Evolutionary conservation across 805 yeast species (phyloP).

Genomic region (Vanderwaltozyma yarrowii): DNA sequence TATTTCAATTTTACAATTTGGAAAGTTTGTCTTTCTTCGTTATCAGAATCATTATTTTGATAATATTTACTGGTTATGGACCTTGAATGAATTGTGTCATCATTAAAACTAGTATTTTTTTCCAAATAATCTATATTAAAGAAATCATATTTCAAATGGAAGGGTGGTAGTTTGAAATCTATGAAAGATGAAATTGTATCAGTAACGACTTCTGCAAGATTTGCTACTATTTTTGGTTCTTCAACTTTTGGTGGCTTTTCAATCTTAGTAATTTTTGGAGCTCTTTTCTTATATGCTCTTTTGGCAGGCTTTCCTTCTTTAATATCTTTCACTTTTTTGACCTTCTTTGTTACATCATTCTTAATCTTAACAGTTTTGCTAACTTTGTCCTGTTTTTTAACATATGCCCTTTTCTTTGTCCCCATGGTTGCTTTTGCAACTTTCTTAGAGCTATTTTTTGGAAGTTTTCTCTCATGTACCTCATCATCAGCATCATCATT

Average conservation of each 20-base stretch:
- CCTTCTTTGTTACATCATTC: background rate
- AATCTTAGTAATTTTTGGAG: background rate
- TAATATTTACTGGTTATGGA: constrained; percentile 7
- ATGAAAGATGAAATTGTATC: background rate
- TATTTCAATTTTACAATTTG: constrained; percentile 12
- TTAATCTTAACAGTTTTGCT: background rate
- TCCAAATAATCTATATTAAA: constrained; percentile 13
- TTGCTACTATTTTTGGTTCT: background rate
- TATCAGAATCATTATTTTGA: background rate
- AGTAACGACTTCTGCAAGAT: background rate
- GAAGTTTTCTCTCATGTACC: background rate
- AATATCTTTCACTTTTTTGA: too few relatives aligned
- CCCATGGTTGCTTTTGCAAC: too few relatives aligned
- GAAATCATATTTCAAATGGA: constrained; percentile 8
- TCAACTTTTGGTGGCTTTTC: background rate
- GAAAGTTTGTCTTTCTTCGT: background rate
- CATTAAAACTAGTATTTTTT: constrained; percentile 2
- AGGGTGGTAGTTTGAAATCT: constrained; percentile 5
- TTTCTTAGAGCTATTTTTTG: background rate
- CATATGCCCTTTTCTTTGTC: too few relatives aligned
- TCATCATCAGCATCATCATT: background rate
- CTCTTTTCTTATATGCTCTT: background rate
- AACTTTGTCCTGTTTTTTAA: background rate
- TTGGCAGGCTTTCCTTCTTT: background rate
- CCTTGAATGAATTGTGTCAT: constrained; percentile 8